Conservation (phyloP, 2,329 filamentous ascomycete species). For the Pseudogymnoascus sp. region DNA sequence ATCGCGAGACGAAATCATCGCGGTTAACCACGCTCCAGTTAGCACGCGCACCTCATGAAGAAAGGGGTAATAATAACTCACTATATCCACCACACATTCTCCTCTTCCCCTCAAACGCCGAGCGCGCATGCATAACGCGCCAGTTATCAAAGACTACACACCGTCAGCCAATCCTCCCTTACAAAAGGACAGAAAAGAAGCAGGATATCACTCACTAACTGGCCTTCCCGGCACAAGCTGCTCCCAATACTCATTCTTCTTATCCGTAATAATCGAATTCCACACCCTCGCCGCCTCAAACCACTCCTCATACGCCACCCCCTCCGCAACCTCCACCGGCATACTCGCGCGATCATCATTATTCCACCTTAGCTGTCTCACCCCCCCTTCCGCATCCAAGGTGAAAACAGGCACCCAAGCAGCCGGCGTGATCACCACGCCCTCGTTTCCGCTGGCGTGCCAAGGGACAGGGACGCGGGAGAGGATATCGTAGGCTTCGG, state of each 20-base stretch:
- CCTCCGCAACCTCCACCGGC: constrained; percentile 20
- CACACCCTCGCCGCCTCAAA: constrained; percentile 73
- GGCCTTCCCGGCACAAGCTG: constrained; percentile 72
- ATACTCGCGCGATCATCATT: constrained; percentile 76
- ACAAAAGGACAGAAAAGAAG: neutral
- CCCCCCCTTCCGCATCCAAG: constrained; percentile 36
- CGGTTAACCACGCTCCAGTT: constrained; percentile 51
- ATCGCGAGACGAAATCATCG: constrained; percentile 73
- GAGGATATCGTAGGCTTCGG: constrained; percentile 50
- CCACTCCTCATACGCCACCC: constrained; percentile 43
- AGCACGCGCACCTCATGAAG: constrained; percentile 13
- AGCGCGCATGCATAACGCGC: constrained; percentile 82
- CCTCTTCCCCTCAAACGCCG: constrained; percentile 72
- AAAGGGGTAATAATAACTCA: constrained; percentile 38
- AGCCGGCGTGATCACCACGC: constrained; percentile 70
- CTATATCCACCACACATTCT: constrained; percentile 89
- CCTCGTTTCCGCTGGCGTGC: constrained; percentile 82
- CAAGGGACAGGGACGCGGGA: constrained; percentile 52
- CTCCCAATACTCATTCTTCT: constrained; percentile 65
- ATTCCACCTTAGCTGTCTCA: constrained; percentile 80
- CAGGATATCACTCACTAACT: constrained; percentile 53
- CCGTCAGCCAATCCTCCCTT: neutral
- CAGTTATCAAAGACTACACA: constrained; percentile 84
- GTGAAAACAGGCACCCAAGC: constrained; percentile 64
- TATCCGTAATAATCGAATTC: constrained; percentile 57